Evolutionary conservation across 495 filamentous ascomycete species (phyloP).

Genomic region (Trichoderma asperelloides): DNA sequence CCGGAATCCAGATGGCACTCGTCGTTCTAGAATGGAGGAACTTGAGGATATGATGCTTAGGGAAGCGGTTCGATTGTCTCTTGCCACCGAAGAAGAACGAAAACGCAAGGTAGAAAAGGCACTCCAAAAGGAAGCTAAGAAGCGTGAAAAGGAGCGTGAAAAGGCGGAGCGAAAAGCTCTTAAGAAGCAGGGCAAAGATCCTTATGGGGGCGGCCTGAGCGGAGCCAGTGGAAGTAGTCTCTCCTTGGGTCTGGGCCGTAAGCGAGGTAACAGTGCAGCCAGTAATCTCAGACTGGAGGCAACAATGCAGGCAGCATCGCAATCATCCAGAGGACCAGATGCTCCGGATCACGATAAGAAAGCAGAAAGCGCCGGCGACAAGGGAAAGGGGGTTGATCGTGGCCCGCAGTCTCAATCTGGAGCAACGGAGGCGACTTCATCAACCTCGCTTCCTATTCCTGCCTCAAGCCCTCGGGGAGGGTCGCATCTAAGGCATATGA

Average conservation of each 20-base stretch:
- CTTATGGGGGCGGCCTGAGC: constrained; percentile 38
- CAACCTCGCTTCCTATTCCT: constrained; percentile 21
- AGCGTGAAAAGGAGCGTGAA: constrained; percentile 70
- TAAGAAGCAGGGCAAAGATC: constrained; percentile 46
- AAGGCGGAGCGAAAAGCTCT: constrained; percentile 75
- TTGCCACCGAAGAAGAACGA: constrained; percentile 86
- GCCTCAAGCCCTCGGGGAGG: constrained; percentile 38
- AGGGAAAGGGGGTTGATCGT: constrained; percentile 79
- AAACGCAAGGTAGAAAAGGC: constrained; percentile 75
- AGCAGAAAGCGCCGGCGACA: constrained; percentile 32
- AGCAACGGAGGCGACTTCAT: constrained; percentile 16
- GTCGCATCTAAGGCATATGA: constrained; percentile 70
- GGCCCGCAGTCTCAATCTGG: constrained; percentile 18
- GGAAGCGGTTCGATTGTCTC: constrained; percentile 82
- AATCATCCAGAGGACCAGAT: constrained; percentile 9
- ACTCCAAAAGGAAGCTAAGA: constrained; percentile 68
- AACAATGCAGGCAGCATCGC: constrained; percentile 24
- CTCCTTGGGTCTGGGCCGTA: constrained; percentile 37
- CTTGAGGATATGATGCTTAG: constrained; percentile 98
- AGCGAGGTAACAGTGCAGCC: constrained; percentile 45
- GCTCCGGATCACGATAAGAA: constrained; percentile 12
- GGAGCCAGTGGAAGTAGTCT: constrained; percentile 45
- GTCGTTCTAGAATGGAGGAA: constrained; percentile 68
- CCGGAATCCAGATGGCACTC: constrained; percentile 23
- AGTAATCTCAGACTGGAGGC: constrained; percentile 40